A percentile compares a stretch with the other conserved stretches of the same genome.
phyloP scores from a whole-genome alignment of 495 filamentous ascomycete species.

The Amorphotheca resinae region DNA sequence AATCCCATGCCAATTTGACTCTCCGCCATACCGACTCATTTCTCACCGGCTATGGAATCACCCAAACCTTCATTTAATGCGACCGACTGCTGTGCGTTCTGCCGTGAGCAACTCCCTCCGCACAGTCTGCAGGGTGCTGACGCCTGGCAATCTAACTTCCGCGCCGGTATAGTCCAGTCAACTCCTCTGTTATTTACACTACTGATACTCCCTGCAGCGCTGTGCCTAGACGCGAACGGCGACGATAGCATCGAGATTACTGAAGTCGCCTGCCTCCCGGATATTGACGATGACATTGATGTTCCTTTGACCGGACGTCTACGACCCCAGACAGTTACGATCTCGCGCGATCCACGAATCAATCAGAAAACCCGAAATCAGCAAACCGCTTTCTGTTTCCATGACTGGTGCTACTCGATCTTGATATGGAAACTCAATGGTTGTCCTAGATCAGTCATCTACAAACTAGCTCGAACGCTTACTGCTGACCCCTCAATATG shows the following conservation, averaged over 20 bases:
- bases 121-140: neutral
- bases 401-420: conserved; percentile 11
- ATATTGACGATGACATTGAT: neutral
- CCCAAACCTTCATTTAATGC: too few species aligned
- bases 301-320: conserved; percentile 1
- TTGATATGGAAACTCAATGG: neutral
- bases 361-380: neutral
- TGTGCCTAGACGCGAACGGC: conserved; percentile 1
- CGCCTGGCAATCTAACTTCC: conserved; percentile 9
- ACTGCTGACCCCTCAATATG: neutral
- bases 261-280: neutral
- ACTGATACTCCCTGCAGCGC: too few species aligned
- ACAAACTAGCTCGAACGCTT: conserved; percentile 5
- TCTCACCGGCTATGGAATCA: too few species aligned
- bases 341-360: neutral
- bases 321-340: neutral
- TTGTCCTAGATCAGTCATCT: neutral
- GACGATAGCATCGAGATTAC: conserved; percentile 1
- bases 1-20: too few species aligned
- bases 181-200: neutral
- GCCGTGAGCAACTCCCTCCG: neutral
- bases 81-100: neutral
- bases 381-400: conserved; percentile 5
- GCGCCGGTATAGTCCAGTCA: conserved; percentile 2
- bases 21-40: too few species aligned